Conservation (phyloP, 768 basidiomycete genomes). For the Mycena pura region DNA sequence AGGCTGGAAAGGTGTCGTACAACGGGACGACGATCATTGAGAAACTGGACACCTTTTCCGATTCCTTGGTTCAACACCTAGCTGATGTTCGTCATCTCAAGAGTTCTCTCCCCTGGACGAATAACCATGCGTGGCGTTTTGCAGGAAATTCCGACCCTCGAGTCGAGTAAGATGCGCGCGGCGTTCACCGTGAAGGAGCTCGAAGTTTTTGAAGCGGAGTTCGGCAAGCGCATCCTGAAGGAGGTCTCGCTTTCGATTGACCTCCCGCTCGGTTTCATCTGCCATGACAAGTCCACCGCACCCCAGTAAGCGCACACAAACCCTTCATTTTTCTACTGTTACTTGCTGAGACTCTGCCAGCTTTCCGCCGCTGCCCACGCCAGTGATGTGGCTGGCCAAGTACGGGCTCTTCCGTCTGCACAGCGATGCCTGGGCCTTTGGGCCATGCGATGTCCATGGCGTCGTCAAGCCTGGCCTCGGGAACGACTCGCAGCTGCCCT, state of each 20-base stretch:
- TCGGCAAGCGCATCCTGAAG: conserved; percentile 31
- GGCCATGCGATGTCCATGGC: conserved; percentile 35
- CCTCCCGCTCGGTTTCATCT: conserved; percentile 33
- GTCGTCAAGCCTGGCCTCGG: conserved; percentile 23
- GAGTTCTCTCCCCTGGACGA: background rate
- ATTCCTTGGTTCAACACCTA: conserved; percentile 36
- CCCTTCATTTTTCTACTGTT: background rate
- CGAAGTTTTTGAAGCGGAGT: conserved; percentile 30
- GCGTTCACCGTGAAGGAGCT: conserved; percentile 35
- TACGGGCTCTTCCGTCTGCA: conserved; percentile 36
- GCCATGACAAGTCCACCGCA: conserved; percentile 30
- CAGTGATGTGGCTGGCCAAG: conserved; percentile 31
- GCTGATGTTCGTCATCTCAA: conserved; percentile 18
- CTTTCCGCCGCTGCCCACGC: conserved; percentile 38
- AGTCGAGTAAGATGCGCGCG: conserved; percentile 34
- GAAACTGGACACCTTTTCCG: conserved; percentile 36
- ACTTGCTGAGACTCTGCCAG: conserved; percentile 6
- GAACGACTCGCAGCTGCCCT: conserved; percentile 10
- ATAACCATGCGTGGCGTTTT: background rate
- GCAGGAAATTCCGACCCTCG: conserved; percentile 38
- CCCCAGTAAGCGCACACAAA: conserved; percentile 28
- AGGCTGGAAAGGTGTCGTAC: conserved; percentile 63
- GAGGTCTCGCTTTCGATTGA: conserved; percentile 31
- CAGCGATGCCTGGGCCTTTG: conserved; percentile 41
- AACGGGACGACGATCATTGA: conserved; percentile 38